Base-by-base conservation (phyloP, 371 early-diverging fungal species). In the Actinomucor elegans region DNA sequence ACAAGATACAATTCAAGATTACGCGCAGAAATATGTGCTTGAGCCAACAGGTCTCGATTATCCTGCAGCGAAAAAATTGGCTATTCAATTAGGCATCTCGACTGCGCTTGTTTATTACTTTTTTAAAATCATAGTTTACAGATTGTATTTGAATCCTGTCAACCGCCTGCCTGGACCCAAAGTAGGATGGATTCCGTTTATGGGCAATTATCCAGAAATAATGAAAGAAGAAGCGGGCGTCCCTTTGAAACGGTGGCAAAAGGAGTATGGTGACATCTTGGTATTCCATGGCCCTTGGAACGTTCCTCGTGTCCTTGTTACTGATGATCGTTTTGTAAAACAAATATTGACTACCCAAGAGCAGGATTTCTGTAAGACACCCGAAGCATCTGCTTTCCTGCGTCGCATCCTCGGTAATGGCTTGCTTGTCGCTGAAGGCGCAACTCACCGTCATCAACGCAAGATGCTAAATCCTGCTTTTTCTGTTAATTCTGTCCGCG, bases 391-490 rank as follows among this genome's bases (percentile, higher is more conserved):
- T 1, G 45, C 49, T 5, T 52, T 76, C 26, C 43, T 85, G 18
- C 48, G 52, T 3, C 52, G 55, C n/a, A 50, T 84, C 6, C 23
- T 84, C 7, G 86, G 88, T 4, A 42, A 73, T 17, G 86, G 88
- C 6, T 54, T 88, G 5, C 45, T 88, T 32, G 55, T 83, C 8
- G 71, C 79, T 0, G 86, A 86, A 49, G 88, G 86, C 0, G 73
- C 66, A 32, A 66, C 44, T 0, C 89, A 88, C 61, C 71, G 73
- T 45, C 77, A 71, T 18, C 89, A 88, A 56, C 81, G 89, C 36
- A 85, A 81, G 41, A 69, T 87, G 73, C 55, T 87, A 32, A 87
- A 87, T 55, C 89, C 89, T 7, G 81, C 83, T 7, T 88, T 88
- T 49, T 61, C 73, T 2, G 61, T 79, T 20, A 65, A 71, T 34